Conservation (phyloP, 768 basidiomycete species). For the Hysterangium stoloniferum region DNA sequence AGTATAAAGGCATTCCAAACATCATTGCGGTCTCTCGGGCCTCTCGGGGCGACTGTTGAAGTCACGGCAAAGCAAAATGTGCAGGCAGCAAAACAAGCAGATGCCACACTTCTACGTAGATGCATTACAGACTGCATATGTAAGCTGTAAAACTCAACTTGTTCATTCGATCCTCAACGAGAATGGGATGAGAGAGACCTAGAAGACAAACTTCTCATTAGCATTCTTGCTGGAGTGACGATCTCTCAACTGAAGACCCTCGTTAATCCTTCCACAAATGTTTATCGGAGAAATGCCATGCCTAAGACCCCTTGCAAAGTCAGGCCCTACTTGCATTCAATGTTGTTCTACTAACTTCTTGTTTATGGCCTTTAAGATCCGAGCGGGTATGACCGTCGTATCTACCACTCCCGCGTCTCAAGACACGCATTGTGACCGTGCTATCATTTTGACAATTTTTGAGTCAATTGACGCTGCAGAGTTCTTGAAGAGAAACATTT, state of each 20-base stretch:
- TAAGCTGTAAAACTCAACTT: slow-evolving; percentile 90
- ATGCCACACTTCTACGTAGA: slow-evolving; percentile 88
- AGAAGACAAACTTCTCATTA: slow-evolving; percentile 86
- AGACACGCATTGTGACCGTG: slow-evolving; percentile 50
- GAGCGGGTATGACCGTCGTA: slow-evolving; percentile 97
- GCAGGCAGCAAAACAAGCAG: slow-evolving; percentile 57
- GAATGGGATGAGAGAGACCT: slow-evolving; percentile 76
- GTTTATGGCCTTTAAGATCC: slow-evolving; percentile 70
- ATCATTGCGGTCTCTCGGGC: slow-evolving; percentile 52
- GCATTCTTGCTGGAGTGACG: slow-evolving; percentile 95
- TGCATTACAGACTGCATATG: neutral
- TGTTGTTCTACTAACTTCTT: neutral
- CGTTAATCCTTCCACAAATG: slow-evolving; percentile 70
- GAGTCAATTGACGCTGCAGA: slow-evolving; percentile 90
- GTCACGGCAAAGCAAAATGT: slow-evolving; percentile 66
- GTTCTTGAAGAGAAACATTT: slow-evolving; percentile 99
- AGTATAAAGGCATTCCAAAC: slow-evolving; percentile 58
- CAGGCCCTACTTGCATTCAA: slow-evolving; percentile 16
- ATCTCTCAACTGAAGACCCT: slow-evolving; percentile 69
- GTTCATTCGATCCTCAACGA: slow-evolving; percentile 67
- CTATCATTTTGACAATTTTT: slow-evolving; percentile 87
- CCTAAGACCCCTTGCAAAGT: slow-evolving; percentile 97
- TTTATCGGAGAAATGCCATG: slow-evolving; percentile 96
- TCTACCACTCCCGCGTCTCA: slow-evolving; percentile 55
- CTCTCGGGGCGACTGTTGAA: slow-evolving; percentile 59